Evolutionary conservation across 495 filamentous ascomycete genomes (phyloP).

Genomic region (Astrocystis sublimbata): DNA sequence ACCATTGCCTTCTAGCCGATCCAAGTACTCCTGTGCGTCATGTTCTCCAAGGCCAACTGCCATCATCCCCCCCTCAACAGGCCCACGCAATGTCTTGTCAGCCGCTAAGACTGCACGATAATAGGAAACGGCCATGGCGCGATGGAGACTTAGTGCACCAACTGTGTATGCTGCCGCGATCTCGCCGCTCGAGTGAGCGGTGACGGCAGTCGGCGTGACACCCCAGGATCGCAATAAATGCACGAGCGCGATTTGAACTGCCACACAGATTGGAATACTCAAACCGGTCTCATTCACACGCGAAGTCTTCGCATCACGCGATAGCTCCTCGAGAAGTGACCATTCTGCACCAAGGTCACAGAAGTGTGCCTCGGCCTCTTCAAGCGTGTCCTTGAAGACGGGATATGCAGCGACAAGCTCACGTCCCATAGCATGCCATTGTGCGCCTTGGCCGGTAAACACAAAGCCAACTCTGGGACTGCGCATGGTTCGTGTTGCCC

Average conservation of each 20-base stretch:
- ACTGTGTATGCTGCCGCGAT: constrained; percentile 40
- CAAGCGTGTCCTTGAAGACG: background rate
- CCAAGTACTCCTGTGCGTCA: background rate
- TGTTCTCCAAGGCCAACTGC: constrained; percentile 1
- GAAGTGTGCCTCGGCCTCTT: constrained; percentile 4
- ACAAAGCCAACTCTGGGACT: constrained; percentile 35
- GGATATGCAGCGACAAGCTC: constrained; percentile 22
- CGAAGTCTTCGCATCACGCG: constrained; percentile 27
- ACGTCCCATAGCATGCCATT: constrained; percentile 46
- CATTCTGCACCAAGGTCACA: background rate
- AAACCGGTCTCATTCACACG: constrained; percentile 24
- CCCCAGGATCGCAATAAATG: constrained; percentile 46
- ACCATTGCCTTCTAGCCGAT: background rate
- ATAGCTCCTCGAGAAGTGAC: constrained; percentile 24
- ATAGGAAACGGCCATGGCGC: constrained; percentile 33
- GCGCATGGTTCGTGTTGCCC: no score
- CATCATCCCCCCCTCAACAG: constrained; percentile 14
- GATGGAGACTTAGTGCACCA: constrained; percentile 17
- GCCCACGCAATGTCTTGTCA: background rate
- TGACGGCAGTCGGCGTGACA: constrained; percentile 37
- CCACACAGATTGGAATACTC: constrained; percentile 44
- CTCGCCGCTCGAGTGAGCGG: constrained; percentile 43
- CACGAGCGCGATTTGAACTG: constrained; percentile 48
- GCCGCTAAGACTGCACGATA: constrained; percentile 28
- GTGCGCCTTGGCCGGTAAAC: constrained; percentile 50